Base-by-base conservation (phyloP, 805 yeast genomes). In the Ogataea parapolymorpha region DNA sequence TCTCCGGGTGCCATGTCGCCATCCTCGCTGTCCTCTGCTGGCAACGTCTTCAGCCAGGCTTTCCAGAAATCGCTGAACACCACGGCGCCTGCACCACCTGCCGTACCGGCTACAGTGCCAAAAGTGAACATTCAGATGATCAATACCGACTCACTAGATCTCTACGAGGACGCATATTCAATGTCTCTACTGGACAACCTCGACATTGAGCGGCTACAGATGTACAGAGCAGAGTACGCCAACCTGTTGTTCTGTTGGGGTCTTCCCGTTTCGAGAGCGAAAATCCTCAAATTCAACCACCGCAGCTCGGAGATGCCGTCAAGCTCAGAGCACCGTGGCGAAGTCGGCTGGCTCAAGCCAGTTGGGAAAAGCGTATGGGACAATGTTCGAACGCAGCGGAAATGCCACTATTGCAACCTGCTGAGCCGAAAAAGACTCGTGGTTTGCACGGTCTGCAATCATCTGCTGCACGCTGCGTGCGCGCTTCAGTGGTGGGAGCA, bases 201-300 rank as follows among this genome's bases (percentile, higher is more conserved):
- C 8, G 68, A 70, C 32, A 53, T 52, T 7, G 55, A 56, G 2
- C 67, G 67, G 35, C 60, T 75, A 32, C 59, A 56, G 30, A 36
- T 54, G 41, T 75, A 77, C 56, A 61, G 96, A 28, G 71, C 74
- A 15, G 82, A 80, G 50, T 90, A 91, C 59, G 89, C 96, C 0
- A 75, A 82, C 14, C 71, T 90, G 56, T 66, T 90, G 11, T 85
- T 76, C 54, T 62, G 74, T 25, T 91, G 97, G 97, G 95, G 93
- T 0, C 68, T 89, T 14, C 85, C 89, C 0, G 73, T 85, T n/a
- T 78, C 82, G 48, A 64, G 96, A 31, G 79, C 86, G 22, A 90
- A 90, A 54, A 75, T 90, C 9, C 59, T 87, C 41, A 88, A 90
- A 62, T 76, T 78, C 66, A 83, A 82, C 53, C 74, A 72, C 32